Evolutionary conservation across 306 rosid species (phyloP).

Genomic region (Acacia melanoxylon): DNA sequence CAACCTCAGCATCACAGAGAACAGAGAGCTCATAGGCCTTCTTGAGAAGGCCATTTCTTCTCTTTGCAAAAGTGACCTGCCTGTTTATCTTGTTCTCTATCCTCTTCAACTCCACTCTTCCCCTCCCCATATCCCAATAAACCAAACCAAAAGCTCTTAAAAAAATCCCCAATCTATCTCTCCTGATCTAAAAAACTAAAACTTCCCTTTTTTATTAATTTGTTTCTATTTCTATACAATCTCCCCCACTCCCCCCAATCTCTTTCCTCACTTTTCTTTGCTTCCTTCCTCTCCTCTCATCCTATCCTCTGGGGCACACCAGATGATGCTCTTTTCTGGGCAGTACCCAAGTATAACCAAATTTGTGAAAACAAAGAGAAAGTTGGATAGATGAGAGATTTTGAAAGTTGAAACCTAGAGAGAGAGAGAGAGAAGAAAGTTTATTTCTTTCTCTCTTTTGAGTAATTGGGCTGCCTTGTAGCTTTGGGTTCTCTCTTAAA

Average conservation of each 20-base stretch:
- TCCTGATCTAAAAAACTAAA: background rate
- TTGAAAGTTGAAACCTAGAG: conserved; percentile 52
- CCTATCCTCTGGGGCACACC: conserved; percentile 42
- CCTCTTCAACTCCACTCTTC: conserved; percentile 96
- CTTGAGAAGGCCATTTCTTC: conserved; percentile 90
- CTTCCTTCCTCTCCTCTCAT: conserved; percentile 32
- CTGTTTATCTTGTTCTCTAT: conserved; percentile 98
- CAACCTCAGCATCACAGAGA: conserved; percentile 96
- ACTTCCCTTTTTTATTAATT: background rate
- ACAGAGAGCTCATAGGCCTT: conserved; percentile 91
- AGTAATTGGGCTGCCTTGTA: conserved; percentile 28
- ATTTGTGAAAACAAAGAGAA: conserved; percentile 60
- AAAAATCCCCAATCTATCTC: background rate
- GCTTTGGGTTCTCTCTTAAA: conserved; percentile 31
- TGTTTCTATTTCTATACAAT: conserved; percentile 42
- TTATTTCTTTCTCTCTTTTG: background rate
- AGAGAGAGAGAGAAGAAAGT: conserved; percentile 20
- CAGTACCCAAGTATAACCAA: conserved; percentile 58
- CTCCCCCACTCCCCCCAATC: conserved; percentile 17
- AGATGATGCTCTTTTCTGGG: conserved; percentile 58
- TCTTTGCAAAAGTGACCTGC: conserved; percentile 90
- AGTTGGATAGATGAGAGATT: conserved; percentile 37
- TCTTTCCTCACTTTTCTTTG: conserved; percentile 14
- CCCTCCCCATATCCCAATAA: conserved; percentile 68
- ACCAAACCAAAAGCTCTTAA: background rate